Evolutionary conservation across 495 filamentous ascomycete genomes (phyloP).

Genomic region (Platismatia glauca): DNA sequence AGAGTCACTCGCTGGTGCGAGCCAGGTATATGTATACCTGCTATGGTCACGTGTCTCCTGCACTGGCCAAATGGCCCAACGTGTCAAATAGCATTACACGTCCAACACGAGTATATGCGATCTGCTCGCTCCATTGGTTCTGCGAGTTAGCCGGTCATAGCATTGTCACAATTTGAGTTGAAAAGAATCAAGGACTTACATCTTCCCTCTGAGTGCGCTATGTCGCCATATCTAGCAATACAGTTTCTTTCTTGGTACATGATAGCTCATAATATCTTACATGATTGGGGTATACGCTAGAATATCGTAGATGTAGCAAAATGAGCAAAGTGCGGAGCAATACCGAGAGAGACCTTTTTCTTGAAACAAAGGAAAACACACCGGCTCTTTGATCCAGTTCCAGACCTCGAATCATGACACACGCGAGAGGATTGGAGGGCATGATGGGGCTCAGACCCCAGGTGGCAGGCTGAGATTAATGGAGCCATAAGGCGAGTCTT

Average conservation of each 20-base stretch:
- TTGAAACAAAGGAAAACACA: background rate
- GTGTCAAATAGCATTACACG: too few species aligned
- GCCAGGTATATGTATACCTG: too few species aligned
- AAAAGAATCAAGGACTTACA: background rate
- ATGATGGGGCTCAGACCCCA: conserved; percentile 4
- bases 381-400: background rate
- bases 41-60: too few species aligned
- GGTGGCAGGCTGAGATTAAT: conserved; percentile 22
- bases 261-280: conserved; percentile 8
- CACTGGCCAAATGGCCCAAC: too few species aligned
- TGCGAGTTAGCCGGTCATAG: background rate
- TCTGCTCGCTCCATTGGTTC: too few species aligned
- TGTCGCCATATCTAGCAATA: conserved; percentile 1
- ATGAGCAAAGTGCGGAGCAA: conserved; percentile 1
- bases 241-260: background rate
- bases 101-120: too few species aligned
- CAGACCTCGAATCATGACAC: background rate
- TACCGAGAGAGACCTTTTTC: background rate
- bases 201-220: background rate
- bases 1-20: too few species aligned
- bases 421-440: background rate
- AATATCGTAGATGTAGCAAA: conserved; percentile 3
- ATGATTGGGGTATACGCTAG: conserved; percentile 10
- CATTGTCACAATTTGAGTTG: background rate
- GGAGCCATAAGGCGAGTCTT: conserved; percentile 37